Base-by-base conservation (phyloP, 169 alveolate genomes). In the Plasmodium fragile region DNA sequence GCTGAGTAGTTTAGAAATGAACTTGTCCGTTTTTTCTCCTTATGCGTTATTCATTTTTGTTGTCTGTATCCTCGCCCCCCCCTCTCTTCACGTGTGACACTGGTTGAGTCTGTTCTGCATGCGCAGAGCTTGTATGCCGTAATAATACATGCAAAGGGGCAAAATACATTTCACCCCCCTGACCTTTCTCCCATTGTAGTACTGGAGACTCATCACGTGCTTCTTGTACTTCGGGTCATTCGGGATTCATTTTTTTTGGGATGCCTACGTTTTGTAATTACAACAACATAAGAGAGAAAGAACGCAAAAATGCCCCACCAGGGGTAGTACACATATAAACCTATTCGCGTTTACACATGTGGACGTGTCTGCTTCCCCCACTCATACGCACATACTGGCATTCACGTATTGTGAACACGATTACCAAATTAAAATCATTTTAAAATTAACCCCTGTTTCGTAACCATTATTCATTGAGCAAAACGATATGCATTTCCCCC, bases 171-270 rank as follows among this genome's bases (percentile, higher is more conserved):
- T 65, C 28, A 65, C 13, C 75, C 41, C 41, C 75, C 39, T 65
- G 18, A 65, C 36, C 75, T 28, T 28, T 28, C n/a, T n/a, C n/a
- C 36, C 36, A 28, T 34, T 84, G 25, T 98, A 98, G 94, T 80
- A 97, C 84, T 98, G 99, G 99, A 96, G 99, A 39, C 91, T 98
- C 13, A 77, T 97, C 39, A 97, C 99, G 41, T 98, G 99, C 83
- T 98, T 98, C 78, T 97, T 97, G 71, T 98, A 96, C 95, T 98
- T 97, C 92, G 99, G 99, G 13, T 96, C 98, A 34, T 97, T 98
- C 55, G 98, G 99, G 13, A 92, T 98, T 80, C 97, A 92, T 91
- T 98, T 98, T 83, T 97, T 98, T 96, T 98, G 99, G 99, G 98
- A 98, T 94, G 96, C 96, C 30, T 98, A 98, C 93, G 99, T 97